phyloP scores from a whole-genome alignment of 495 filamentous ascomycete genomes.

The Penicillium bovifimosum region DNA sequence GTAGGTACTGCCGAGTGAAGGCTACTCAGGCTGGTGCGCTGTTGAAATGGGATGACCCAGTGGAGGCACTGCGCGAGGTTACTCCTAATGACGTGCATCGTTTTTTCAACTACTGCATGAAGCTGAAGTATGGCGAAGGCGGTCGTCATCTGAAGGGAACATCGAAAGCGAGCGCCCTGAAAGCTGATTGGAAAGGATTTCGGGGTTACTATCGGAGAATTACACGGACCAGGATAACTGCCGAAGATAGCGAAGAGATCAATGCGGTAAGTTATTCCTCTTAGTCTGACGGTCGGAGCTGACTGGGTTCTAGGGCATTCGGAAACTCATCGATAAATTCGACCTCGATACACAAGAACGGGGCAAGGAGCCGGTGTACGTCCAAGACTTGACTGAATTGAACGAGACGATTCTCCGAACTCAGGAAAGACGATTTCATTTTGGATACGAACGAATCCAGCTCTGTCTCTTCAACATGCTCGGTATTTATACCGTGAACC shows the following conservation, averaged over 20 bases:
- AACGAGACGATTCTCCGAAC: slow-evolving; percentile 20
- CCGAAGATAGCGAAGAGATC: slow-evolving; percentile 22
- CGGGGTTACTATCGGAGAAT: slow-evolving; percentile 20
- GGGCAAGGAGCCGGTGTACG: slow-evolving; percentile 18
- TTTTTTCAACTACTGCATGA: slow-evolving; percentile 19
- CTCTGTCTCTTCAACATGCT: slow-evolving; percentile 19
- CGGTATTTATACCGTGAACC: slow-evolving; percentile 18
- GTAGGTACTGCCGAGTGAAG: slow-evolving; percentile 10
- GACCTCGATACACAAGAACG: slow-evolving; percentile 12
- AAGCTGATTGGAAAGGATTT: slow-evolving; percentile 21
- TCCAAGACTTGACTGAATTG: slow-evolving; percentile 22
- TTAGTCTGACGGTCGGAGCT: slow-evolving; percentile 1
- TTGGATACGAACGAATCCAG: slow-evolving; percentile 20
- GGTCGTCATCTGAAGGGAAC: slow-evolving; percentile 12
- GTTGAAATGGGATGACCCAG: slow-evolving; percentile 8
- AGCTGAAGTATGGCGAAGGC: slow-evolving; percentile 9
- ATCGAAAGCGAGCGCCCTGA: slow-evolving; percentile 14
- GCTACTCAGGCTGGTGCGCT: slow-evolving; percentile 7
- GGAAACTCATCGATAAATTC: slow-evolving; percentile 18
- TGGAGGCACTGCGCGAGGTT: slow-evolving; percentile 7
- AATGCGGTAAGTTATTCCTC: slow-evolving; percentile 14
- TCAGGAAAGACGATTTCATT: slow-evolving; percentile 20
- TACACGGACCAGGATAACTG: slow-evolving; percentile 12
- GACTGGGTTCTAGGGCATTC: slow-evolving; percentile 3
- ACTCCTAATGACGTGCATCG: slow-evolving; percentile 12